Evolutionary conservation across 2,329 filamentous ascomycete genomes (phyloP), one percentile per base, ranked within the genome.

Genomic region (Escovopsis sp.): DNA sequence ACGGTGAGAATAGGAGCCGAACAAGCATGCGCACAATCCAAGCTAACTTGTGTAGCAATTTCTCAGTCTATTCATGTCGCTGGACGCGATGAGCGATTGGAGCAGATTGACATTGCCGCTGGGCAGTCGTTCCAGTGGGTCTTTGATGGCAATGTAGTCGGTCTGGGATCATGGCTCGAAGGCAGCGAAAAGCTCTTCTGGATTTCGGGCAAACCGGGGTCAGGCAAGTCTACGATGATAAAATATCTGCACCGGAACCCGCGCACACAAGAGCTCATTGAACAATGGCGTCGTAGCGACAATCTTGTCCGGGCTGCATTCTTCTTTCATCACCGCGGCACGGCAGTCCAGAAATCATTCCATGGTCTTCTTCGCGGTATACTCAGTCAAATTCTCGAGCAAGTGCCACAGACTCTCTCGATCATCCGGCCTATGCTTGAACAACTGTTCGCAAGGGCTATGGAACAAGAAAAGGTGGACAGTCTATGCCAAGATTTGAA

Each of bases 171-270:
- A 4, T 45, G 40, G 40, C 12, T 45, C 9, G 36, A 43, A 18
- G 33, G 33, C 1, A 40, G 19, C 1, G 40, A 40, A 0, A 32
- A 35, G 6, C 9, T 43, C 2, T 43, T 39, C 12, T 45, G 19
- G 43, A n/a, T 45, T 10, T 36, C 36, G 5, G 43, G 43, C 1
- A 28, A 34, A 4, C 43, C 43, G 12, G 43, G 36, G 2, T 45
- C 43, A 15, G 40, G 43, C 8, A 45, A 45, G 6, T 45, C 43
- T 3, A 43, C 40, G 3, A 33, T 45, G 5, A 40, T 45, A 11
- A 45, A 45, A 5, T 45, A 35, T 23, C 40, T 45, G 1, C 19
- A 37, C n/a, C 19, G 18, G 2, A 18, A 45, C 18, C 12, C 6
- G 2, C 36, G 26, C 12, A 45, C 40, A 1, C 19, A 18, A 6